phyloP scores from a whole-genome alignment of 2,329 filamentous ascomycete genomes.

The Sclerotinia spermophila region DNA sequence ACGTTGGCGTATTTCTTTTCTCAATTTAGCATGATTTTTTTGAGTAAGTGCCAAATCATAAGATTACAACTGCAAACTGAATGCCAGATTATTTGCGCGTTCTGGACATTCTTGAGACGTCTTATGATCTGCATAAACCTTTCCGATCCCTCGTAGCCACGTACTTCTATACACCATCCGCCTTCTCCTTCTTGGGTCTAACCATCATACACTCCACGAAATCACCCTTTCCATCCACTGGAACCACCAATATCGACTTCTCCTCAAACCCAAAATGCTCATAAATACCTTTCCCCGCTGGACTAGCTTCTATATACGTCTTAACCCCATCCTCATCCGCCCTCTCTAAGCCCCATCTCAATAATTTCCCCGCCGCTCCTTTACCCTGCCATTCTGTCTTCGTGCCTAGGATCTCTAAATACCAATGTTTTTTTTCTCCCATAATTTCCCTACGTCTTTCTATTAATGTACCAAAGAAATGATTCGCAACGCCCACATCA shows the following conservation, averaged over 20 bases:
- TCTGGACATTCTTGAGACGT: background rate
- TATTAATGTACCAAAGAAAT: constrained; percentile 43
- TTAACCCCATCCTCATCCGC: constrained; percentile 45
- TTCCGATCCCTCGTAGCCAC: background rate
- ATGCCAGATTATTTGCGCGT: background rate
- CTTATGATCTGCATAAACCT: background rate
- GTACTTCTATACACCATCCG: background rate
- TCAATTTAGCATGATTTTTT: rapidly evolving
- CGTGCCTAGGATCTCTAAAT: constrained; percentile 48
- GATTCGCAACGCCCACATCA: constrained; percentile 38
- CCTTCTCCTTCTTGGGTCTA: constrained; percentile 2
- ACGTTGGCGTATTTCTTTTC: background rate
- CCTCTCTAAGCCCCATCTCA: constrained; percentile 47
- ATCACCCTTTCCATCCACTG: constrained; percentile 37
- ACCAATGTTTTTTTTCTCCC: constrained; percentile 45
- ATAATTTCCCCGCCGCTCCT: constrained; percentile 44
- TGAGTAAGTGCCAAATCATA: rapidly evolving
- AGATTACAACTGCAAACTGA: background rate
- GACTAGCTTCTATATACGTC: constrained; percentile 51
- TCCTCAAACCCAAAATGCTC: constrained; percentile 46
- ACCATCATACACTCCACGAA: constrained; percentile 37
- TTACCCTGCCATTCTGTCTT: constrained; percentile 43
- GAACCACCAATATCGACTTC: constrained; percentile 41
- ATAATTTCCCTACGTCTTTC: constrained; percentile 41
- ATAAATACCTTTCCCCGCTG: constrained; percentile 47